These are phyloP conservation scores for Fabrea salina DNA, from an alignment of 169 alveolate genomes.

Conservation along the genomic window DNA sequence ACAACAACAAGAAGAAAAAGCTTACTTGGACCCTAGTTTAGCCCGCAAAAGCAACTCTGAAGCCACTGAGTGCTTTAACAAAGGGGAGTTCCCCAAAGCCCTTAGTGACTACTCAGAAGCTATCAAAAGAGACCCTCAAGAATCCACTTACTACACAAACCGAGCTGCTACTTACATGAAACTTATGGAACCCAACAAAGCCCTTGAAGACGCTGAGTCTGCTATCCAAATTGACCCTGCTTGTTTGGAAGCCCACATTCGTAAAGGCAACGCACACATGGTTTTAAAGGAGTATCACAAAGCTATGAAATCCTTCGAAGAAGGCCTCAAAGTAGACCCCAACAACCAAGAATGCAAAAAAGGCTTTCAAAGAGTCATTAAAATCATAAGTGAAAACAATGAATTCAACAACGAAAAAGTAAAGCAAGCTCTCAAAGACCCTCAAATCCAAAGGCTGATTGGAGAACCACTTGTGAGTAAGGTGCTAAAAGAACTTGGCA, in stretches of 20 bases:
- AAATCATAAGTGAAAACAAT: no score
- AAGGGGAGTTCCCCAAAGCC: conserved; percentile 94
- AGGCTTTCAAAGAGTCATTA: conserved; percentile 79
- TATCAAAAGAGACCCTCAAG: conserved; percentile 89
- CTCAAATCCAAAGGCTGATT: no score
- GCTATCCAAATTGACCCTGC: conserved; percentile 93
- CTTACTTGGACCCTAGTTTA: conserved; percentile 89
- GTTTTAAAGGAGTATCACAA: conserved; percentile 96
- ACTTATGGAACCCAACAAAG: conserved; percentile 93
- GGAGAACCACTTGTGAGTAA: no score
- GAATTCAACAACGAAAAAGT: no score
- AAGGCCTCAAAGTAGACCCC: conserved; percentile 94
- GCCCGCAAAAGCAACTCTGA: conserved; percentile 25
- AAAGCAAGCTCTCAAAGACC: no score
- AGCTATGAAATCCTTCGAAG: conserved; percentile 93
- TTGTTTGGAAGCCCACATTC: conserved; percentile 93
- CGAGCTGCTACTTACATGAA: conserved; percentile 96
- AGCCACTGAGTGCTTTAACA: conserved; percentile 90
- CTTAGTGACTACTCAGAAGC: conserved; percentile 97
- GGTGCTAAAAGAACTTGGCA: no score
- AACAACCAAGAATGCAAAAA: conserved; percentile 82
- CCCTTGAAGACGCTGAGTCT: conserved; percentile 88
- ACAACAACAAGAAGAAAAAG: conserved; percentile 89
- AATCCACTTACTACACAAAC: conserved; percentile 92
- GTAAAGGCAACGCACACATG: conserved; percentile 94